Conservation (phyloP, 192 early-diverging fungal species). For the Coemansia sp. region DNA sequence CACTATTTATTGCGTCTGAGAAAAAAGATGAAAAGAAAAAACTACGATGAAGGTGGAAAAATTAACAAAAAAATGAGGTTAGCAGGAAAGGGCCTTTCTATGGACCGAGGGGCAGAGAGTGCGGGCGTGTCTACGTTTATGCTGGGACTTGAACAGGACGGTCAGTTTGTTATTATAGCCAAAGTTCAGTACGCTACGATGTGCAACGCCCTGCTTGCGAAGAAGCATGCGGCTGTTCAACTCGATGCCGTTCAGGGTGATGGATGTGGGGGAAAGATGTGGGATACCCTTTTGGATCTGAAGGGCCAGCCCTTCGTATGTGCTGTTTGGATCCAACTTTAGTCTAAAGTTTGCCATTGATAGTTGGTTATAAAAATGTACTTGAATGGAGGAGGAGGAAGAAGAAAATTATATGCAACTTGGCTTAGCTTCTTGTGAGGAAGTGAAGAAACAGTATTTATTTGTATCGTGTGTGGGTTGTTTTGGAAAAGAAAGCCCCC, state of each 20-base stretch:
- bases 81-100: background rate
- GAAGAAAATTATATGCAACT: too few species aligned
- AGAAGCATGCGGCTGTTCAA: conserved; percentile 5
- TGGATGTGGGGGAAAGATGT: background rate
- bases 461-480: background rate
- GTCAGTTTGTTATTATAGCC: conserved; percentile 2
- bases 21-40: conserved; percentile 1
- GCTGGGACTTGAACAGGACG: background rate
- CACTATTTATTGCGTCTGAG: too few species aligned
- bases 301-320: conserved; percentile 5
- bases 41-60: background rate
- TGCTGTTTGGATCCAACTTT: background rate
- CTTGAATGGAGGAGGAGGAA: background rate
- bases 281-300: conserved; percentile 9
- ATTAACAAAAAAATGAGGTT: background rate
- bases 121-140: background rate
- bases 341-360: conserved; percentile 7
- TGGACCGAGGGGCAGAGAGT: background rate
- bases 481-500: background rate
- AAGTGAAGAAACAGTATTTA: too few species aligned
- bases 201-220: conserved; percentile 8
- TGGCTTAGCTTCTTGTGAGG: too few species aligned
- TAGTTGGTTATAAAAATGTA: background rate
- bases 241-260: conserved; percentile 1
- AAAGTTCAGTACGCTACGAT: conserved; percentile 6